Base-by-base conservation (phyloP, 2,329 filamentous ascomycete species). In the Penicillium sp. region DNA sequence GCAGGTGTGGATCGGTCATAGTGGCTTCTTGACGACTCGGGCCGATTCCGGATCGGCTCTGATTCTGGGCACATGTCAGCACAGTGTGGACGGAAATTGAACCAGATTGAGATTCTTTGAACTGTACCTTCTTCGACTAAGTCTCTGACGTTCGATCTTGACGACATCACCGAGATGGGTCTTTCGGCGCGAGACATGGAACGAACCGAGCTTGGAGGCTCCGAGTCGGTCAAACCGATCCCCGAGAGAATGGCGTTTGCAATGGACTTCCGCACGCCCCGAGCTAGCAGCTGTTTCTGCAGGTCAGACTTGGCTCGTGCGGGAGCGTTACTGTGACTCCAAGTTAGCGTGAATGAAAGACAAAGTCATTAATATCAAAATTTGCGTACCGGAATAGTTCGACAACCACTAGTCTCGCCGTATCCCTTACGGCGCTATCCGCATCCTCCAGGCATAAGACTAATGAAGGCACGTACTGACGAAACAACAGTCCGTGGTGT, bases 401-500 rank as follows among this genome's bases (percentile, higher is more conserved):
- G 50, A 96, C 86, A 42, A 96, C 84, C 1, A 88, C 86, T 47
- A 76, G 75, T 72, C 93, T 95, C 52, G 90, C 89, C 34, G 81
- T 80, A 61, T 95, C 90, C 66, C 91, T 83, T 55, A 96, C 90
- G 69, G 83, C 84, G 43, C 86, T 85, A 66, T 95, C 91, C 8
- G 90, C 86, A 67, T 96, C 90, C 70, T 96, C 91, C 37, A 96
- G 78, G 56, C 93, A 80, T 46, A 88, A 85, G 73, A 96, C 91
- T 36, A 96, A 77, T 9, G 80, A 78, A 3, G 88, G 85, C 1
- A 95, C 90, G 65, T 94, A 95, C 61, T 75, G 75, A 53, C 88
- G 85, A 71, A 96, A 96, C 34, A 84, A 83, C 55, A 96, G 74
- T 35, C 82, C 83, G 49, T 90, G 81, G 46, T 88, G 85, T 63